phyloP scores from a whole-genome alignment of 2,329 filamentous ascomycete species.

The Teratosphaeria gauchensis region DNA sequence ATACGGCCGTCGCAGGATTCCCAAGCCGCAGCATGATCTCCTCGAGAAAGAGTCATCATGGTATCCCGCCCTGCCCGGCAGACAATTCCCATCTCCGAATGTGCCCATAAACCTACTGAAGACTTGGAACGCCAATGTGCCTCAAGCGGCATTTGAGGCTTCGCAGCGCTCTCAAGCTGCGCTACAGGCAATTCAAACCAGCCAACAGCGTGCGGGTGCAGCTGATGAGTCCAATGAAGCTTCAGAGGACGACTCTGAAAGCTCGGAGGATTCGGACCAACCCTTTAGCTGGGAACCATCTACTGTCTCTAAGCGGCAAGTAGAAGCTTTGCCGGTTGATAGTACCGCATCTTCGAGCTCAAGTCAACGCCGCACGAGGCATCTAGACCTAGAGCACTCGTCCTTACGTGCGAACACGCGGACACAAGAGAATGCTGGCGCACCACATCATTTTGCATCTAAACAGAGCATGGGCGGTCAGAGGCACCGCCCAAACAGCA shows the following conservation, averaged over 20 bases:
- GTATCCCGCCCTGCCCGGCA: constrained; percentile 28
- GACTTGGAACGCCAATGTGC: constrained; percentile 12
- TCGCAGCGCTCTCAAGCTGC: background rate
- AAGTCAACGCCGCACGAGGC: background rate
- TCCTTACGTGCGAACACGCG: background rate
- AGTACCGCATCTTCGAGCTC: background rate
- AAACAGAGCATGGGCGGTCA: background rate
- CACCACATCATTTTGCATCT: background rate
- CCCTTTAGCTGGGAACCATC: background rate
- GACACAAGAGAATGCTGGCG: background rate
- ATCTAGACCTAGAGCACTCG: background rate
- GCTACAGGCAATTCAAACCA: background rate
- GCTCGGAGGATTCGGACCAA: background rate
- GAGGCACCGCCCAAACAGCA: background rate
- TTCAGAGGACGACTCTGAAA: background rate
- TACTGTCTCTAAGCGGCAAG: background rate
- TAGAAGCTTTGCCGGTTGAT: background rate
- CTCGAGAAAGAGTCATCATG: constrained; percentile 37
- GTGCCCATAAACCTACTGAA: constrained; percentile 28
- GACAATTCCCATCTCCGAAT: constrained; percentile 28
- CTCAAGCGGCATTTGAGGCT: background rate
- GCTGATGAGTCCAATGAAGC: background rate
- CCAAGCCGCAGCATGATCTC: constrained; percentile 40
- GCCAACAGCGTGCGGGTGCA: background rate
- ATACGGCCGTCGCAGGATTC: constrained; percentile 23